Base-by-base conservation (phyloP, 2,329 filamentous ascomycete genomes). In the Cercospora sojina region DNA sequence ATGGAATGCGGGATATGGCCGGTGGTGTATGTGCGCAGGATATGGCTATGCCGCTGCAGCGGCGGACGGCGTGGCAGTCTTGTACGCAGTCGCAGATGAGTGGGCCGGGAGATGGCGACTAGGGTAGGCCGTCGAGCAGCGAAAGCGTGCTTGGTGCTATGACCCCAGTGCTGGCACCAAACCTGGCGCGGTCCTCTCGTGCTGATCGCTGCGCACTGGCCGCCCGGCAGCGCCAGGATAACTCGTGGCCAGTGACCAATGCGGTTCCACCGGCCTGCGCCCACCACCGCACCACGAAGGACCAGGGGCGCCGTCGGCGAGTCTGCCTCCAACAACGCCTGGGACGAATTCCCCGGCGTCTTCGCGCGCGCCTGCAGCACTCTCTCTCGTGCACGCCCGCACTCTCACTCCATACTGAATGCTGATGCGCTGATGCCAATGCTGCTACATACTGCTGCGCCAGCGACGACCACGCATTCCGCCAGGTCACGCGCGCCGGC, bases 1-100 rank as follows among this genome's bases (percentile, higher is more conserved):
- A 55, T 70, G 68, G 68, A 70, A 70, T 70, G 68, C 64, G 68
- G 68, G 64, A 68, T 61, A 41, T 64, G 67, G 59, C 62, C 57
- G 38, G 18, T 8, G 18, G 57, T 20, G 35, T 41, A 41, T 20
- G 43, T 23, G 18, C 18, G 49, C 58, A 67, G 65, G 57, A 62
- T 67, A 56, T 65, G 64, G 41, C 20, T 18, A 61, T 58, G 56
- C 31, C 20, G 56, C 20, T 59, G 58, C 38, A 32, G 27, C 47
- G 66, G 61, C 64, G 66, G 66, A 65, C 63, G 64, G 66, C 68
- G 67, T 70, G 68, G 64, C 68, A 64, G 65, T 67, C 58, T 66
- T 66, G 66, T 60, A 64, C 56, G 56, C 60, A 67, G 67, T 59
- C 58, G 41, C 62, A 63, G 59, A 64, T 51, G 64, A 70, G 66